Percentiles rank a stretch among this genome's conserved stretches.
Conservation (phyloP, 306 rosid species). For the Vigna radiata region DNA sequence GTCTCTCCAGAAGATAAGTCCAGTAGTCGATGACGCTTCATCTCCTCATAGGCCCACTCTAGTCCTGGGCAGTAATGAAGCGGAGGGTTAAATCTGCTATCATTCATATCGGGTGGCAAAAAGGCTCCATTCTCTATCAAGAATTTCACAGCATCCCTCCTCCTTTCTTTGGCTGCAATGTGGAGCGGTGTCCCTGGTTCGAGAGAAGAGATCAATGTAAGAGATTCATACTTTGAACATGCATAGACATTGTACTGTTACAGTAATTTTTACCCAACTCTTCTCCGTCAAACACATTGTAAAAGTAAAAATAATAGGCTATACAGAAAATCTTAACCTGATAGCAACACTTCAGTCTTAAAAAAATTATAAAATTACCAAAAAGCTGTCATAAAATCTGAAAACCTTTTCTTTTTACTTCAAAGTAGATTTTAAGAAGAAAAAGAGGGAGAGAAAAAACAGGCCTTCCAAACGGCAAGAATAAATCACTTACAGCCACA, state of each 20-base stretch:
- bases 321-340: background rate
- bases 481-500: slow-evolving; percentile 81
- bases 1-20: slow-evolving; percentile 60
- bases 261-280: background rate
- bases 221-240: slow-evolving; percentile 7
- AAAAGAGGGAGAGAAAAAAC: no score
- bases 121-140: slow-evolving; percentile 93
- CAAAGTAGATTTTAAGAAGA: background rate
- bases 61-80: slow-evolving; percentile 94
- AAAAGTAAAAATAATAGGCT: background rate
- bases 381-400: background rate
- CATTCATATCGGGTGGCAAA: slow-evolving; percentile 83
- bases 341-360: background rate
- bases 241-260: background rate
- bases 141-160: slow-evolving; percentile 83
- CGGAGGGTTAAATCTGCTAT: slow-evolving; percentile 94
- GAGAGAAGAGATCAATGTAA: background rate
- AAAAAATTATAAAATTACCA: background rate
- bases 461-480: background rate
- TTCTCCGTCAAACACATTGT: background rate
- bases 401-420: background rate
- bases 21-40: slow-evolving; percentile 69
- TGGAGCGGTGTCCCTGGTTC: slow-evolving; percentile 95
- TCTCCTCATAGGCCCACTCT: slow-evolving; percentile 98
- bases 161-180: slow-evolving; percentile 92